Base-by-base conservation (phyloP, 352 stramenopile species). In the Peronospora farinosa region DNA sequence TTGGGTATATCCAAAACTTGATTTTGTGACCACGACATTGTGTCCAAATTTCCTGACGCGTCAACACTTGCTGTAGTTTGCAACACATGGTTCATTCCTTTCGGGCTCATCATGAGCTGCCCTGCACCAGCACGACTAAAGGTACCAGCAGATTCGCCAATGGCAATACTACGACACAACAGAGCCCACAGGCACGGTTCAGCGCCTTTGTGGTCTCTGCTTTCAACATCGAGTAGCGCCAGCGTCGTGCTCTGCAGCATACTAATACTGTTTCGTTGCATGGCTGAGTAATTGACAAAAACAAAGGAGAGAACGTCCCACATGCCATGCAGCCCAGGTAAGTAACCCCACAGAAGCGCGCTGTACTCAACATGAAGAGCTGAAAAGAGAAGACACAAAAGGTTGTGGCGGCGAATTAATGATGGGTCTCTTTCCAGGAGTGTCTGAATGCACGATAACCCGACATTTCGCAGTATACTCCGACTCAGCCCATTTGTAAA, bases 331-430 rank as follows among this genome's bases (percentile, higher is more conserved):
- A 90, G 48, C 0, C 60, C 57, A 28, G 80, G 81, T 21, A 89
- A 38, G 40, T 86, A 87, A 1, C 51, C 48, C 80, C 81, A 94
- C 25, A 60, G 65, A 17, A 84, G 35, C 4, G 60, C 65, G 16
- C 68, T 88, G 43, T 74, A 78, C 51, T 88, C 78, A 5, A 77
- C 66, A 35, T 93, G 78, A 9, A 93, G 72, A 28, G 80, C 80
- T 31, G 81, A 78, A 60, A 91, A 92, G 6, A 93, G 59, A 21
- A 88, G 48, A 52, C 76, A 84, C 32, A 84, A 75, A 6, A 92
- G 40, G 39, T 74, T 78, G 25, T 84, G 64, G 12, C 63, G 60
- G 9, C 63, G 67, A 61, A 92, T 85, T 15, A 88, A 63, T 3
- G 57, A 46, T 16, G 83, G 78, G 33, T 93, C 78, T 11, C 80